Evolutionary conservation across 768 basidiomycete genomes (phyloP), one percentile per base, ranked within the genome.

Genomic region (Trametes maxima): DNA sequence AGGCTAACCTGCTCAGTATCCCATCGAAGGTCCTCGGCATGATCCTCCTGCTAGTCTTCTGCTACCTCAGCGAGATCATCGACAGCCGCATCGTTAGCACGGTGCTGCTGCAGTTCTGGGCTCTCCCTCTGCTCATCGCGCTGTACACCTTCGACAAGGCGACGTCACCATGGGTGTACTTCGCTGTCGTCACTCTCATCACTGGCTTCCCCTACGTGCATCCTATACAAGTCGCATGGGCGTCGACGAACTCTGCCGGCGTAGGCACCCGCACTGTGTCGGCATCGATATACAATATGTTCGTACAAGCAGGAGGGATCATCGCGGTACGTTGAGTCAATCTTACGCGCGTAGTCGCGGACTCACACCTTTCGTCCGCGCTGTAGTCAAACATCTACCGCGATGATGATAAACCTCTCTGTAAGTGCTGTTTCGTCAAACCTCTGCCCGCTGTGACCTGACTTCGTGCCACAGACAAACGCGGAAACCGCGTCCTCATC

Each of bases 1-100:
- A 85, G 65, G 79, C 86, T 12, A 89, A 86, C 65, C 77, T 89
- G 22, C 78, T 89, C 24, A 79, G 79, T 48, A 81, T 89, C 37
- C 88, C 88, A 0, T 83, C 83, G 1, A 79, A 78, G 8, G 76
- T 85, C 7, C 66, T 83, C 16, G 84, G 85, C n/a, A 75, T 80
- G 63, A 59, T 79, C 21, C 66, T 65, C 22, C 77, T 82, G 65
- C 75, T 85, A 19, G 37, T 72, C 72, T 73, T 78, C 36, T 63
- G 67, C 16, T 84, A 80, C 66, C 69, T 85, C 42, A 81, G 82
- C 64, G 85, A 87, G 68, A 74, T 76, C 33, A 70, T 86, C 67
- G 79, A 88, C 67, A 84, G 82, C 63, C 80, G 86, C 5, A 77
- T 82, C n/a, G 70, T 76, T n/a, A 80, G 80, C 2, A 80, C 82